Evolutionary conservation across 208 protist genomes (phyloP), one percentile per base, ranked within the genome.

Genomic region (Acanthamoeba divionensis): DNA sequence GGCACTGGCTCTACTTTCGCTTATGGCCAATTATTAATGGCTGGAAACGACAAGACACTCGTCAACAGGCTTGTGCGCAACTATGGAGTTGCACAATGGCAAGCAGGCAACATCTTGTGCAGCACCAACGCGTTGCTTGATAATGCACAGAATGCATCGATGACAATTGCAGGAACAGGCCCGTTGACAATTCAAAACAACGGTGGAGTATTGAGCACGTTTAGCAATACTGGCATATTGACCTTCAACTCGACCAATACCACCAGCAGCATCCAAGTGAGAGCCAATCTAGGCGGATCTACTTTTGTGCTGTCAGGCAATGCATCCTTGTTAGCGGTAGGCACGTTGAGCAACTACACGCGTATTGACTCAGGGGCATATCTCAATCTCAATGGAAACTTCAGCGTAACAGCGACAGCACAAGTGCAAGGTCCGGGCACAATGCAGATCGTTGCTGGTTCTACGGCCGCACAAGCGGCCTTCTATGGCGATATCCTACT

Each of bases 191-290:
- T 79, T 21, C 10, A 29, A 31, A 63, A 85, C 75, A 41, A 48
- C 75, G 75, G 48, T n/a, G 75, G n/a, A 36, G 21, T 18, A 44
- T 85, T 48, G 52, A 66, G 75, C 50, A 12, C n/a, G 24, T 31
- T 85, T 24, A 15, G 65, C 21, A 63, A 54, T 54, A 54, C 44
- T 10, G 75, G 75, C 50, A 36, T 66, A 48, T 85, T 85, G 52
- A 66, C 65, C 50, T 31, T 85, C n/a, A 45, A 48, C 24, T 12
- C 75, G 15, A n/a, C 48, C n/a, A 55, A 24, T 54, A 63, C 65
- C 75, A 57, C 26, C 29, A 54, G 60, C 75, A 85, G 52, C 9
- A 85, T 85, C 75, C 75, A 85, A 38, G 47, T 85, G 52, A 85
- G 65, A 21, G 75, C 65, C 48, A 63, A 29, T 54, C 65, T 85